Evolutionary conservation across 2,329 filamentous ascomycete genomes (phyloP), one percentile per base, ranked within the genome.

Genomic region (Xylariales sp.): DNA sequence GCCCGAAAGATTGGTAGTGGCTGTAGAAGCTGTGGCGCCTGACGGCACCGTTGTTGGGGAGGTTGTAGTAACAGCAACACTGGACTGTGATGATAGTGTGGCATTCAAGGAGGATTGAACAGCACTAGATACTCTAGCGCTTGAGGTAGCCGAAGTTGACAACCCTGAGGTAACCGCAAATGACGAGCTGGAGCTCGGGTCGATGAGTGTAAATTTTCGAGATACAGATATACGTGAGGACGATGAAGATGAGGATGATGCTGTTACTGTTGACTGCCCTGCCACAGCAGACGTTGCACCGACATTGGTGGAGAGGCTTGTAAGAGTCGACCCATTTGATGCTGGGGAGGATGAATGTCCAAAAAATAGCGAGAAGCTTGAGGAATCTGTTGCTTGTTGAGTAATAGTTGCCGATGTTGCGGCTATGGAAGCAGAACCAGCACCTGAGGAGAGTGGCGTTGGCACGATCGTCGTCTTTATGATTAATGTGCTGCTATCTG

Each of bases 1-100:
- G 19, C 7, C 17, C 7, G 75, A 79, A 51, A 82, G 82, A 66
- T 91, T 15, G 5, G 25, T 27, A 16, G 23, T 8, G 23, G n/a
- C 23, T 8, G 8, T 25, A 8, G 23, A 25, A 25, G 23, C n/a
- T 8, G 23, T n/a, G 23, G 23, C 23, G 23, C 23, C n/a, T 8
- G 23, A 25, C 23, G 8, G 8, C 10, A 10, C 15, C 11, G 28
- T 7, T 10, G 28, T 30, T 10, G 8, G 7, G 14, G 14, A 15
- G 28, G 14, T 15, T 7, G 28, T 30, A 10, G 8, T 7, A 10
- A 15, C 8, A 30, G 28, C 28, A 7, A 30, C 28, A 30, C 8
- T 10, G 8, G 28, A 30, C 15, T 53, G 52, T 25, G 41, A 42
- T 15, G 48, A 52, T 23, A n/a, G n/a, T 8, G 23, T n/a, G n/a